phyloP scores from a whole-genome alignment of 768 basidiomycete genomes.

The Suillus paluster region DNA sequence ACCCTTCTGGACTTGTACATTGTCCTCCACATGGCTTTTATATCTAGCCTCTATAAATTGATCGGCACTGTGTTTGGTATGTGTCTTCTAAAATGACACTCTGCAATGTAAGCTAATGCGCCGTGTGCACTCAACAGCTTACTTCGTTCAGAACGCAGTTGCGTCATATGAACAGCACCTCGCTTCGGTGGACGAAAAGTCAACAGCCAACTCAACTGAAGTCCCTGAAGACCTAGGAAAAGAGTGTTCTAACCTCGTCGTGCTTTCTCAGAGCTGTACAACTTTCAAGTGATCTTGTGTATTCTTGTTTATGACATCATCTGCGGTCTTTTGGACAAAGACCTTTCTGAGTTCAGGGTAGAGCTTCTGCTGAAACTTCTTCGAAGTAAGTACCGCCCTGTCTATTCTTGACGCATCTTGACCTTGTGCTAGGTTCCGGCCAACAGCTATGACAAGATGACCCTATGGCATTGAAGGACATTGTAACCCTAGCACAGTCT shows the following conservation, averaged over 20 bases:
- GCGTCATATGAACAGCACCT: constrained; percentile 68
- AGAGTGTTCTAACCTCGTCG: constrained; percentile 86
- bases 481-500: constrained; percentile 79
- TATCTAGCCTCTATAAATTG: constrained; percentile 79
- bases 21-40: constrained; percentile 83
- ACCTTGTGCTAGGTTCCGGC: constrained; percentile 72
- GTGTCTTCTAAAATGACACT: constrained; percentile 23
- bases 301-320: constrained; percentile 91
- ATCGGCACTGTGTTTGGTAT: constrained; percentile 89
- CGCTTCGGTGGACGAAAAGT: constrained; percentile 31
- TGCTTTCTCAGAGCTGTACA: constrained; percentile 93
- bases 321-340: constrained; percentile 64
- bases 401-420: background rate
- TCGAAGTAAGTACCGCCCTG: constrained; percentile 57
- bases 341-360: constrained; percentile 77
- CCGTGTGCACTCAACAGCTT: constrained; percentile 58
- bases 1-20: constrained; percentile 89
- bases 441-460: constrained; percentile 91
- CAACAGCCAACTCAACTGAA: constrained; percentile 15
- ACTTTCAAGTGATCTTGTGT: constrained; percentile 92
- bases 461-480: constrained; percentile 89
- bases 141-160: constrained; percentile 78
- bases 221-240: constrained; percentile 62
- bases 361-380: constrained; percentile 87
- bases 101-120: constrained; percentile 4